Evolutionary conservation across 495 filamentous ascomycete genomes (phyloP).

Genomic region (Neurospora tetrasperma): DNA sequence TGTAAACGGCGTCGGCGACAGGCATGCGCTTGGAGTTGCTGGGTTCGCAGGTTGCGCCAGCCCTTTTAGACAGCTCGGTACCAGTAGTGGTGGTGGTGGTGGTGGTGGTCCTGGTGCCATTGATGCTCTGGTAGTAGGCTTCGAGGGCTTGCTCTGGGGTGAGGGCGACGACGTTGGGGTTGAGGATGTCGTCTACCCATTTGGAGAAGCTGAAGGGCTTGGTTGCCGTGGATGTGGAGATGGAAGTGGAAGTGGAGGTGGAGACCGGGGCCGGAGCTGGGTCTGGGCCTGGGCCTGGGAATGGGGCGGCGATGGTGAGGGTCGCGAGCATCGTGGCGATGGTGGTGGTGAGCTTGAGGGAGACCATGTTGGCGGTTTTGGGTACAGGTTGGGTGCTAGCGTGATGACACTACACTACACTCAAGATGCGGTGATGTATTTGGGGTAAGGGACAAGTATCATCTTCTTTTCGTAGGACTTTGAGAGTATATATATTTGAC

Average conservation of each 20-base stretch:
- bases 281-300: too few species aligned
- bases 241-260: neutral
- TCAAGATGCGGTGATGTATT: neutral
- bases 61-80: neutral
- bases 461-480: neutral
- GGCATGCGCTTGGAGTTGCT: neutral
- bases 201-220: neutral
- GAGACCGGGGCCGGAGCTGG: neutral
- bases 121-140: neutral
- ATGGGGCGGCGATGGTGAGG: neutral
- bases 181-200: neutral
- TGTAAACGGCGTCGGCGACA: neutral
- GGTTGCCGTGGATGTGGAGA: neutral
- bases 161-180: neutral
- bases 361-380: neutral
- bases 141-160: neutral
- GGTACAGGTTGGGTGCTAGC: neutral
- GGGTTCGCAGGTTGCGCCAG: neutral
- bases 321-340: neutral
- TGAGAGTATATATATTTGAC: neutral
- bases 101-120: neutral
- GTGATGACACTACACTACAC: neutral
- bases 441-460: neutral
- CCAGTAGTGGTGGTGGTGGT: too few species aligned
- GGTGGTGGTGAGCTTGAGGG: neutral